Base-by-base conservation (phyloP, 2,329 filamentous ascomycete species). In the Botryotinia narcissicola region DNA sequence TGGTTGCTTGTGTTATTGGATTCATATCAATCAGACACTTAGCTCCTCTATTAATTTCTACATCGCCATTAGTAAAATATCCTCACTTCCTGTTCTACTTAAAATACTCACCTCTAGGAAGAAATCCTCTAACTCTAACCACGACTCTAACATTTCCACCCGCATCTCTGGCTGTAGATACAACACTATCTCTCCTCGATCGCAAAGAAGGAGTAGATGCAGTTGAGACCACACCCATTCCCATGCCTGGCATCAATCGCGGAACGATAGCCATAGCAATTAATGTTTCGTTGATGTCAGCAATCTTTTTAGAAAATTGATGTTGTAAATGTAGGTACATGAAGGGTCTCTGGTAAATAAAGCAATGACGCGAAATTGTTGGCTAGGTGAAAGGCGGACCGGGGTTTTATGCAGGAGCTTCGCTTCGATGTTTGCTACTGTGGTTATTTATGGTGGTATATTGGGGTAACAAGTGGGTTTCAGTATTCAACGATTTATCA, bases 11-110 rank as follows among this genome's bases (percentile, higher is more conserved):
- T 3, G 92, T 94, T 48, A 88, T 84, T 35, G 95, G 94, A 81
- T 98, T 91, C 96, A 99, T 99, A 75, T 90, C 87, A 77, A 99
- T 92, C 61, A 99, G 87, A 81, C 96, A 98, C 86, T 92, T 87
- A 75, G 94, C 92, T 72, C 90, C 88, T 80, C 92, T 90, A 72
- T 97, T 89, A 79, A 92, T 88, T 82, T 99, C 96, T 98, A 80
- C 25, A 14, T 32, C 59, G 51, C 59, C 83, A 46, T 75, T 68
- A 75, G 69, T 70, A 14, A 46, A 70, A 35, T 63, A n/a, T 18
- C 29, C 7, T 44, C 46, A 22, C 9, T 40, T 10, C 37, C 18
- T 51, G 18, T 42, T 54, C 67, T 71, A 35, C 8, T 29, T 51
- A 75, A 18, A 25, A 57, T 67, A n/a, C 71, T 63, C 84, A 94